phyloP scores from a whole-genome alignment of 306 rosid genomes.

The Inga laurina region DNA sequence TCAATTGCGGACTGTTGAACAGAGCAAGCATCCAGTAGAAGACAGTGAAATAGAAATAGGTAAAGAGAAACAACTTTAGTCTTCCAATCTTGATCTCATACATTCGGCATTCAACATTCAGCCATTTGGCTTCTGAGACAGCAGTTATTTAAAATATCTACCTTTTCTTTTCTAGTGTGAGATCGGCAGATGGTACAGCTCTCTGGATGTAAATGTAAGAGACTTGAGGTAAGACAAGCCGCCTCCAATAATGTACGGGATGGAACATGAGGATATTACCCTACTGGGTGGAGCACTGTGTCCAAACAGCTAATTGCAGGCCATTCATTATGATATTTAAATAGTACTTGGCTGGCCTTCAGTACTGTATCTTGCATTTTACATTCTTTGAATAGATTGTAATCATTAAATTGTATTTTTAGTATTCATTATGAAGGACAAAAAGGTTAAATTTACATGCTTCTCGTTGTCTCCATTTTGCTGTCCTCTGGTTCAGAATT shows the following conservation, averaged over 20 bases:
- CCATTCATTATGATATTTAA: slow-evolving; percentile 8
- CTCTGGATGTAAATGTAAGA: too few species aligned
- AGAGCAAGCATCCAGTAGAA: too few species aligned
- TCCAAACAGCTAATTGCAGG: slow-evolving; percentile 25
- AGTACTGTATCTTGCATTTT: slow-evolving; percentile 18
- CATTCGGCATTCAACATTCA: too few species aligned
- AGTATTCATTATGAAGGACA: slow-evolving; percentile 1
- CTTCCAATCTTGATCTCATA: too few species aligned
- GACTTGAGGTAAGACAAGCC: too few species aligned
- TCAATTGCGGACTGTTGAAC: too few species aligned
- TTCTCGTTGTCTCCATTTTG: background rate
- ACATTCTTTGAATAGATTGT: slow-evolving; percentile 12
- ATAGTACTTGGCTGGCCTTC: slow-evolving; percentile 17
- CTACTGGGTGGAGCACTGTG: background rate
- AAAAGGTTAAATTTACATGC: background rate
- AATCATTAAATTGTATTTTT: slow-evolving; percentile 18
- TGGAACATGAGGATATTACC: slow-evolving; percentile 13
- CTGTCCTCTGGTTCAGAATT: background rate
- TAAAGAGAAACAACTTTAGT: too few species aligned
- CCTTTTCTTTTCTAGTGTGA: too few species aligned
- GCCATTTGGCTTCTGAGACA: too few species aligned
- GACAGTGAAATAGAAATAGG: too few species aligned
- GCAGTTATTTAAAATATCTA: too few species aligned
- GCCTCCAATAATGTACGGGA: slow-evolving; percentile 20
- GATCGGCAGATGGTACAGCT: too few species aligned